These are phyloP conservation scores for Nemophila menziesii DNA, from an alignment of 257 asterid species.

Conservation along the genomic window DNA sequence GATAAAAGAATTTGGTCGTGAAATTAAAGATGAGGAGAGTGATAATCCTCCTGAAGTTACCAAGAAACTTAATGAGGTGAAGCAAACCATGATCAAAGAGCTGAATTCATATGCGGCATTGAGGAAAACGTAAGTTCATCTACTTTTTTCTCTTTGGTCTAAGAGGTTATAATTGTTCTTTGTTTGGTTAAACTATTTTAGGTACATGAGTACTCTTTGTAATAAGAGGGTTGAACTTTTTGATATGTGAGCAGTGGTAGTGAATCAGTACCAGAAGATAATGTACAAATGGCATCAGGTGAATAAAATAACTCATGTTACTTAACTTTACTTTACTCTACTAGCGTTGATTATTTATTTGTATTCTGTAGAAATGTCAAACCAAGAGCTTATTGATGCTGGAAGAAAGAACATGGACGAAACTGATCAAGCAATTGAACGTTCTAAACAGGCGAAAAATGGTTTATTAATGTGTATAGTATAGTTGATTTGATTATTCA, in stretches of 20 bases:
- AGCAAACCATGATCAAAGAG: constrained; percentile 92
- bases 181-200: constrained; percentile 12
- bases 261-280: constrained; percentile 83
- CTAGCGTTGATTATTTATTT: no score
- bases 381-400: constrained; percentile 78
- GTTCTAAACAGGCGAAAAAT: constrained; percentile 78
- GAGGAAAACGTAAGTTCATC: constrained; percentile 89
- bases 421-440: constrained; percentile 98
- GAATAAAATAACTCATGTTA: constrained; percentile 3
- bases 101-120: constrained; percentile 85
- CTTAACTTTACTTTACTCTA: no score
- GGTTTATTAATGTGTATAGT: constrained; percentile 9
- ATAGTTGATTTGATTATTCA: constrained; percentile 14
- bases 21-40: constrained; percentile 88
- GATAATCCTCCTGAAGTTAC: constrained; percentile 60
- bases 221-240: constrained; percentile 93
- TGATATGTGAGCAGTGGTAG: constrained; percentile 69
- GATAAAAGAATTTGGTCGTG: constrained; percentile 92
- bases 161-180: no score
- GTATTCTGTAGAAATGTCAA: constrained; percentile 93
- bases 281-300: constrained; percentile 92
- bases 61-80: constrained; percentile 90
- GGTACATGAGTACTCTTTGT: constrained; percentile 88
- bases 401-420: constrained; percentile 81
- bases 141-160: no score